Evolutionary conservation across 352 stramenopile species (phyloP), one percentile per base, ranked within the genome.

Genomic region (Pythium guiyangense): DNA sequence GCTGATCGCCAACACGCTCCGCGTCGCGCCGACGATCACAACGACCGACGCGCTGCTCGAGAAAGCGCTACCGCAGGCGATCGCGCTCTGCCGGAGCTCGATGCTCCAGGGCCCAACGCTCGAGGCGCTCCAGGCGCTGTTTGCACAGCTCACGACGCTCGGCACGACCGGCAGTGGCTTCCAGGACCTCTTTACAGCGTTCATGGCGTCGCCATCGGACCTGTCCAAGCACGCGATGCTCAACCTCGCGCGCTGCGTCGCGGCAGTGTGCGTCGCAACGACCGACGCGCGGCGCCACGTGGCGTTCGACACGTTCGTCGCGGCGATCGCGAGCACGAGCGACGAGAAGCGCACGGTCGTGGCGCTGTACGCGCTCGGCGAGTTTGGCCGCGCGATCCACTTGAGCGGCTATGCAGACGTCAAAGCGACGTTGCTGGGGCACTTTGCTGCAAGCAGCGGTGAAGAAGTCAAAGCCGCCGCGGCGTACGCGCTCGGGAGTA

Each of bases 401-500:
- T 69, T 99, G 11, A 86, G 71, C 54, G 77, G 67, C 18, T 88
- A 93, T 47, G 59, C 70, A 26, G 82, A 97, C 51, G 85, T 98
- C n/a, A 89, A 98, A 66, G 74, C 74, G 14, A 87, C 95, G 34
- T 96, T 98, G 68, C 64, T 98, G 29, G 67, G 84, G 18, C 94
- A 83, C 54, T 98, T 99, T 57, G 75, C 63, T 20, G 57, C 69
- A 61, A n/a, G n/a, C n/a, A 22, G 15, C 11, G 25, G 60, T 12
- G 97, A 99, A 66, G 96, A 99, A 64, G 82, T 97, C 42, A 99
- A 99, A 80, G 84, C 96, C 31, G 97, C 96, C 14, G 96, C 97
- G 5, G 96, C 96, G 18, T 97, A 98, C 73, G 96, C 96, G 4
- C 75, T 99, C 43, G 97, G 97, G 25, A 96, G 93, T 56, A 92